These are phyloP conservation scores for Yarrowia sp. DNA, from an alignment of 805 yeast species.

Conservation along the genomic window DNA sequence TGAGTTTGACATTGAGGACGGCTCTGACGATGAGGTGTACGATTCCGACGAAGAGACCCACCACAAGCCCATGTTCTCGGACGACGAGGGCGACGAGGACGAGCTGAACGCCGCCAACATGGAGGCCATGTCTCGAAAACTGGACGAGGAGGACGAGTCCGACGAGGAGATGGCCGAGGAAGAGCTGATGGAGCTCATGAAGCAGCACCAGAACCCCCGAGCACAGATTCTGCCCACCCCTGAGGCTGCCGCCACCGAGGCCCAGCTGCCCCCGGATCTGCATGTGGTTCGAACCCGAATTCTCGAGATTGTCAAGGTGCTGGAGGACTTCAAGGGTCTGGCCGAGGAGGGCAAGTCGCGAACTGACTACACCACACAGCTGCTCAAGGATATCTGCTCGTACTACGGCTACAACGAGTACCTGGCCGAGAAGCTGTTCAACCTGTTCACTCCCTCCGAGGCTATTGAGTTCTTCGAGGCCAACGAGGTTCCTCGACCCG, in stretches of 20 bases:
- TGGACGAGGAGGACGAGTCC: constrained; percentile 42
- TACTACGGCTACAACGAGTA: constrained; percentile 93
- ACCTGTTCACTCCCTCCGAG: constrained; percentile 91
- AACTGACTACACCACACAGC: constrained; percentile 77
- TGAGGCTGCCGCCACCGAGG: constrained; percentile 61
- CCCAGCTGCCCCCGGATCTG: constrained; percentile 68
- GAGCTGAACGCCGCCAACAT: constrained; percentile 48
- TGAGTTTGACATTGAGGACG: constrained; percentile 51
- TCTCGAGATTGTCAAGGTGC: constrained; percentile 91
- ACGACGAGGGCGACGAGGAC: constrained; percentile 71
- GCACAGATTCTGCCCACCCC: constrained; percentile 74
- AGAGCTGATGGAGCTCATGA: constrained; percentile 41
- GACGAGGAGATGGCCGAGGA: constrained; percentile 42
- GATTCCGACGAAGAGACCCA: constrained; percentile 62
- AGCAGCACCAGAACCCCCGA: constrained; percentile 41
- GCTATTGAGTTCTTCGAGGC: constrained; percentile 99
- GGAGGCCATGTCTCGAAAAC: constrained; percentile 42
- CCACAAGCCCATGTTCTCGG: constrained; percentile 80
- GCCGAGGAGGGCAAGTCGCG: constrained; percentile 89
- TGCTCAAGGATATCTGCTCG: constrained; percentile 84
- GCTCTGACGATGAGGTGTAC: constrained; percentile 50
- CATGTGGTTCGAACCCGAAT: constrained; percentile 89
- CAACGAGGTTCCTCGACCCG: constrained; percentile 94
- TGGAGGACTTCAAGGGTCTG: constrained; percentile 83
- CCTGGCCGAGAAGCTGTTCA: constrained; percentile 91